phyloP scores from a whole-genome alignment of 2,329 filamentous ascomycete species.

The Biscogniauxia sp. region DNA sequence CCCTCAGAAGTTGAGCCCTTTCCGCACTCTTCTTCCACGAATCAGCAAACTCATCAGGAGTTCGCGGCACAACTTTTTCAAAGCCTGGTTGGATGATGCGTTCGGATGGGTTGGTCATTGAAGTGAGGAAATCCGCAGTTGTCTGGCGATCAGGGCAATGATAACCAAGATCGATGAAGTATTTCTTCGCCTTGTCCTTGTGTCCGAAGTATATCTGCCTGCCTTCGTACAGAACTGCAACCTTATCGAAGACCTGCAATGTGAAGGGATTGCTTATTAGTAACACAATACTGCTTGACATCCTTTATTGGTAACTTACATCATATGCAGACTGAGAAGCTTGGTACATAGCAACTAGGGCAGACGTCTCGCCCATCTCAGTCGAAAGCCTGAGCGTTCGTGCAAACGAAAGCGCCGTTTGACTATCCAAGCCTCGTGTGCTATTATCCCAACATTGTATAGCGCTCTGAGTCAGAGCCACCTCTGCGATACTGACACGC shows the following conservation, averaged over 20 bases:
- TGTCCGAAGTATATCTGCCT: constrained; percentile 62
- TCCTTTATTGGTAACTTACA: not conserved
- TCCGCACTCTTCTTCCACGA: constrained; percentile 38
- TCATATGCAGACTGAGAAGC: constrained; percentile 61
- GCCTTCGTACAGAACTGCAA: constrained; percentile 54
- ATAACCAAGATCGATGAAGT: constrained; percentile 66
- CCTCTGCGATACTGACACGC: constrained; percentile 61
- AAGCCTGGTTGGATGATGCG: constrained; percentile 52
- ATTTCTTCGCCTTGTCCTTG: constrained; percentile 55
- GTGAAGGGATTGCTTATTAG: not conserved
- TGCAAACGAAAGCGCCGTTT: constrained; percentile 71
- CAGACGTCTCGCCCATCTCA: constrained; percentile 32
- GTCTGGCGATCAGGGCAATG: constrained; percentile 62
- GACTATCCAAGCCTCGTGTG: constrained; percentile 68
- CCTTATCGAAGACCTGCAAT: constrained; percentile 52
- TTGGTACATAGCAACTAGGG: constrained; percentile 64
- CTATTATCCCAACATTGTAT: constrained; percentile 66
- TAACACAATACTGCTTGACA: too few relatives aligned
- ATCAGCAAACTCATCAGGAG: constrained; percentile 57
- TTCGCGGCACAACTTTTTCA: constrained; percentile 52
- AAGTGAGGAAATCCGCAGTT: constrained; percentile 68
- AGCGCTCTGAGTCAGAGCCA: constrained; percentile 51
- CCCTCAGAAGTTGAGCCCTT: too few relatives aligned
- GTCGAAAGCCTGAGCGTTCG: constrained; percentile 54
- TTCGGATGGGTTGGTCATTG: constrained; percentile 59